phyloP scores from a whole-genome alignment of 2,329 filamentous ascomycete genomes.

The Didymella segeticola region DNA sequence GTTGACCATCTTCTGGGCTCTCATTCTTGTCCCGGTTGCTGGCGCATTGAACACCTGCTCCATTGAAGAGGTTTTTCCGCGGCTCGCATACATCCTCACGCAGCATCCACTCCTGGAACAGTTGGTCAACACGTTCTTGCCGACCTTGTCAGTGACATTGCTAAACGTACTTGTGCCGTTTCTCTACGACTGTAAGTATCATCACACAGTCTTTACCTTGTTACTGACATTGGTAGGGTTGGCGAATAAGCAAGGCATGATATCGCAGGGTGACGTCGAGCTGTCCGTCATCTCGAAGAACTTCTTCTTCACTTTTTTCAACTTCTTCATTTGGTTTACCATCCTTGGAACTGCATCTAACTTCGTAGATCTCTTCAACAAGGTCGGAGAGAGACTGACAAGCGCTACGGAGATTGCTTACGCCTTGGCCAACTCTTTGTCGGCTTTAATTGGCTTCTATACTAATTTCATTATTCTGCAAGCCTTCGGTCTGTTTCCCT shows the following conservation, averaged over 20 bases:
- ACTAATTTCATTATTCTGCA: slow-evolving; percentile 94
- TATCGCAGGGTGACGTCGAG: slow-evolving; percentile 92
- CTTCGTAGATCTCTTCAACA: slow-evolving; percentile 69
- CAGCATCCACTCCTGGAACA: slow-evolving; percentile 74
- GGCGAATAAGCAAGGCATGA: slow-evolving; percentile 90
- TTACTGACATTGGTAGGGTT: slow-evolving; percentile 58
- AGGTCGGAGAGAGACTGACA: slow-evolving; percentile 74
- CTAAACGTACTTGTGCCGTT: slow-evolving; percentile 91
- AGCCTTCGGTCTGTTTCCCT: slow-evolving; percentile 89
- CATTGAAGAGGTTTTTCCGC: slow-evolving; percentile 74
- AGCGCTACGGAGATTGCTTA: slow-evolving; percentile 81
- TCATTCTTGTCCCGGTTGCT: slow-evolving; percentile 80
- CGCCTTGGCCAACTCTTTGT: slow-evolving; percentile 76
- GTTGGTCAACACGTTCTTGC: slow-evolving; percentile 84
- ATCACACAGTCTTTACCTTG: background rate
- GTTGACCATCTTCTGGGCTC: slow-evolving; percentile 86
- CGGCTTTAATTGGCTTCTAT: slow-evolving; percentile 81
- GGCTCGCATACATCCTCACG: slow-evolving; percentile 71
- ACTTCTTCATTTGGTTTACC: slow-evolving; percentile 95
- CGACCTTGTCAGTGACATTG: slow-evolving; percentile 83
- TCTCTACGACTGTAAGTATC: slow-evolving; percentile 80
- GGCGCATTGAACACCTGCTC: slow-evolving; percentile 81
- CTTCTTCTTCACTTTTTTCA: slow-evolving; percentile 99
- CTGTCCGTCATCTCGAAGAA: slow-evolving; percentile 97
- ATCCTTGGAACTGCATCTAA: slow-evolving; percentile 80